phyloP scores from a whole-genome alignment of 495 filamentous ascomycete genomes.

The Hyaloscypha finlandica region DNA sequence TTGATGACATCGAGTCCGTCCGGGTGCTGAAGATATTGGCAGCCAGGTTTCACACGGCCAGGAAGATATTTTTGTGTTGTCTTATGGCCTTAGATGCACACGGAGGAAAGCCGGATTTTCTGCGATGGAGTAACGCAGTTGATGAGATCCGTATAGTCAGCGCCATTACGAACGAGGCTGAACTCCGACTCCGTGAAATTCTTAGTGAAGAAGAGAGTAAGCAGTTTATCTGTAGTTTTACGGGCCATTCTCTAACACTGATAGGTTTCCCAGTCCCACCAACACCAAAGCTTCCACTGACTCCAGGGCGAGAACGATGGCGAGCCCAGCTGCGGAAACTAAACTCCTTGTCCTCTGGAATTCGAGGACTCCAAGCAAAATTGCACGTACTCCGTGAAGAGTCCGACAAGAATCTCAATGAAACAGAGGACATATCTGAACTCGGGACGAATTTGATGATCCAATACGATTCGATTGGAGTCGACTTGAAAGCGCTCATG shows the following conservation, averaged over 20 bases:
- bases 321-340: constrained; percentile 84
- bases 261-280: constrained; percentile 42
- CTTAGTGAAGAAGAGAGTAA: constrained; percentile 84
- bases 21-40: constrained; percentile 77
- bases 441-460: constrained; percentile 74
- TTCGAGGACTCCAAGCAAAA: constrained; percentile 91
- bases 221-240: constrained; percentile 33
- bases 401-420: constrained; percentile 73
- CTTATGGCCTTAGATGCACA: constrained; percentile 86
- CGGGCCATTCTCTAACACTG: neutral
- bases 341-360: constrained; percentile 83
- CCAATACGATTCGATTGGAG: constrained; percentile 93
- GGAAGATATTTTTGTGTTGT: constrained; percentile 83
- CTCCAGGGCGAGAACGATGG: constrained; percentile 75
- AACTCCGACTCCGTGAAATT: constrained; percentile 61
- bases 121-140: constrained; percentile 75
- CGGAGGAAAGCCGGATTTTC: constrained; percentile 76
- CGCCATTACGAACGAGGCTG: constrained; percentile 52
- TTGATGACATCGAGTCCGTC: constrained; percentile 77
- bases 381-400: constrained; percentile 92
- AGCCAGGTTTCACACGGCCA: constrained; percentile 73
- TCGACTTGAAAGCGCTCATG: constrained; percentile 78
- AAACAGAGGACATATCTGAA: constrained; percentile 70
- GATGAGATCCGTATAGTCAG: constrained; percentile 72
- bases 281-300: constrained; percentile 68